Base-by-base conservation (phyloP, 2,329 filamentous ascomycete species). In the Aspergillus aculeatinus region DNA sequence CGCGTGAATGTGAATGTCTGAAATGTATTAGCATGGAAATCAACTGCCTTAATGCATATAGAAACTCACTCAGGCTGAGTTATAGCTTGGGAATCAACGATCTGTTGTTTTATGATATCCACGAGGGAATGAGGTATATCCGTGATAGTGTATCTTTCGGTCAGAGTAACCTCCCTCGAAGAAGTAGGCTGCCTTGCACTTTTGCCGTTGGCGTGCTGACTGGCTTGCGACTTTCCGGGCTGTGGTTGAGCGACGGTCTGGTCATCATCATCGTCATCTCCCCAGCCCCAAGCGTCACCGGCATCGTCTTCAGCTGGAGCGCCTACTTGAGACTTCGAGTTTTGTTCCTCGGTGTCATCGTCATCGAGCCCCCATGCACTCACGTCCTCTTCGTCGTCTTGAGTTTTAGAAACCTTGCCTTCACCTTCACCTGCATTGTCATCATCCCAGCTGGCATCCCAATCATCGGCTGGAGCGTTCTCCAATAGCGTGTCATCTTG, bases 91-190 rank as follows among this genome's bases (percentile, higher is more conserved):
- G 76, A 74, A 63, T 82, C 80, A 12, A 67, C 61, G 39, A 81
- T 67, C 56, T 81, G 77, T 48, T 70, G 72, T 47, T 66, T 67
- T 54, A 82, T 72, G 48, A 81, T 73, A 3, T 68, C 66, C n/a
- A 81, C 63, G 12, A 98, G 87, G 4, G 88, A 85, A 62, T 92
- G 88, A 0, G 95, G 94, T 73, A 97, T 89, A 2, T 90, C 89
- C 0, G 94, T 97, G 55, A 96, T 90, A 60, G 88, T 90, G 74
- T 96, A 99, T 1, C 85, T 90, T 76, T 99, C 95, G 62, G 84
- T 89, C 49, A 98, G 78, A 0, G 90, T 89, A 60, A 98, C 79
- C 71, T 95, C 89, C 58, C 86, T 82, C 9, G 80, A 61, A 47
- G 65, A 58, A 16, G 57, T 19, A 29, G 59, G 51, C 57, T 67